Base-by-base conservation (phyloP, 140 eudicot species). In the Oenanthe javanica region DNA sequence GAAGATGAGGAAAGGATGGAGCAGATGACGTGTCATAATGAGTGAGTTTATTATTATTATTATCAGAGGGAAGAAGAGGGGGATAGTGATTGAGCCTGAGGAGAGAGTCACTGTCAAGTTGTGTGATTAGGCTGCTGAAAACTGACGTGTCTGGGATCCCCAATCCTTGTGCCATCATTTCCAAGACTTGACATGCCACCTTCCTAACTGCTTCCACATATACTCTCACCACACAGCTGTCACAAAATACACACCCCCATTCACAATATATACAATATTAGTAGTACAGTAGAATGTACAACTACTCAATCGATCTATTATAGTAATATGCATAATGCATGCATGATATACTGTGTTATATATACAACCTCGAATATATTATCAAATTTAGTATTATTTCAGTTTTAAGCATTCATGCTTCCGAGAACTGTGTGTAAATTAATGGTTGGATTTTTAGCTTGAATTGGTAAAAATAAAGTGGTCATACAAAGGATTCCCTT, bases 1-100 rank as follows among this genome's bases (percentile, higher is more conserved):
- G 49, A 76, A 31, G 81, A 38, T 38, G 80, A 61, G 50, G 79
- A 61, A 42, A 71, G 46, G 75, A 36, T 9, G 81, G 76, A 43
- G 81, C 21, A 40, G 82, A n/a, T 76, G 85, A 80, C 71, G 80
- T 78, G 82, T 31, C 31, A 31, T 31, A 31, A 31, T 31, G 31
- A 31, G 31, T 31, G 31, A 31, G 31, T 31, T 31, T 31, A 31
- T 80, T 77, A 11, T 21, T 2, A 38, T 69, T 5, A 18, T 59
- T 0, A 8, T 4, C 9, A 0, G 27, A 5, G 13, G 48, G 52
- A 21, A 42, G 66, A 78, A 90, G 70, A 16, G 89, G 92, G 81
- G 97, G 96, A 84, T 94, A 94, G 91, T 91, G 93, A 87, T 94
- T 94, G 45, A 94, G 91, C 89, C 98, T 90, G 78, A 94, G 85